Conservation (phyloP, 1,284 basidiomycete species). For the Bjerkandera adusta region DNA sequence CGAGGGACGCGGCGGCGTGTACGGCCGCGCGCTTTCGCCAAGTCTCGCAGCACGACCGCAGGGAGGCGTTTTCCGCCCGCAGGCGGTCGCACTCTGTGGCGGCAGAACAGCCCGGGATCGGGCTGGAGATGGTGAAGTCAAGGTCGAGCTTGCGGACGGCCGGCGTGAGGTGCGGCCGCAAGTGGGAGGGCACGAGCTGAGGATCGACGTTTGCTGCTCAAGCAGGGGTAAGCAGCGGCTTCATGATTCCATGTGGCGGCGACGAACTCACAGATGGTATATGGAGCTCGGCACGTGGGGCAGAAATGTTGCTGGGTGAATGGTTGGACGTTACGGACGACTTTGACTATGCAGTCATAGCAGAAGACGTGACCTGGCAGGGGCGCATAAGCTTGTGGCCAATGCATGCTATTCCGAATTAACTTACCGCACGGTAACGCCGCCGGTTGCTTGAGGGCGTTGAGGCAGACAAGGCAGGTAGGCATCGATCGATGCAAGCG, state of each 20-base stretch:
- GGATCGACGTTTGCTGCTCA: constrained; percentile 44
- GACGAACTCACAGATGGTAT: constrained; percentile 41
- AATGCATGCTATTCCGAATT: not conserved
- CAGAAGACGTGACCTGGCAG: constrained; percentile 58
- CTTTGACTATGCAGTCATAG: constrained; percentile 46
- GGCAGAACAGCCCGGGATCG: constrained; percentile 17
- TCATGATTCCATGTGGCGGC: not conserved
- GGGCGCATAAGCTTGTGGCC: constrained; percentile 1
- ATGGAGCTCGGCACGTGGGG: constrained; percentile 49
- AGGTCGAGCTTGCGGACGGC: constrained; percentile 50
- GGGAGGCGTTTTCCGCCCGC: constrained; percentile 47
- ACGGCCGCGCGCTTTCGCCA: constrained; percentile 59
- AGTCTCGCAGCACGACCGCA: constrained; percentile 45
- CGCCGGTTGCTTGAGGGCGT: constrained; percentile 47
- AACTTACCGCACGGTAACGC: constrained; percentile 59
- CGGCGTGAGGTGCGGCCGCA: constrained; percentile 48
- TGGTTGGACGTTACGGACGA: constrained; percentile 44
- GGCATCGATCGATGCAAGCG: constrained; percentile 28
- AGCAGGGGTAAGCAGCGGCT: not conserved
- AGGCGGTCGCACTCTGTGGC: constrained; percentile 42
- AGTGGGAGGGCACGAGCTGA: constrained; percentile 42
- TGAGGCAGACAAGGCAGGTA: constrained; percentile 53
- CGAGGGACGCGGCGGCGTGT: constrained; percentile 52
- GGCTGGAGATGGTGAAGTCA: constrained; percentile 29
- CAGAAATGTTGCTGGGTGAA: constrained; percentile 48